Conservation (phyloP, 2,329 filamentous ascomycete species). For the Alternaria alternata region DNA sequence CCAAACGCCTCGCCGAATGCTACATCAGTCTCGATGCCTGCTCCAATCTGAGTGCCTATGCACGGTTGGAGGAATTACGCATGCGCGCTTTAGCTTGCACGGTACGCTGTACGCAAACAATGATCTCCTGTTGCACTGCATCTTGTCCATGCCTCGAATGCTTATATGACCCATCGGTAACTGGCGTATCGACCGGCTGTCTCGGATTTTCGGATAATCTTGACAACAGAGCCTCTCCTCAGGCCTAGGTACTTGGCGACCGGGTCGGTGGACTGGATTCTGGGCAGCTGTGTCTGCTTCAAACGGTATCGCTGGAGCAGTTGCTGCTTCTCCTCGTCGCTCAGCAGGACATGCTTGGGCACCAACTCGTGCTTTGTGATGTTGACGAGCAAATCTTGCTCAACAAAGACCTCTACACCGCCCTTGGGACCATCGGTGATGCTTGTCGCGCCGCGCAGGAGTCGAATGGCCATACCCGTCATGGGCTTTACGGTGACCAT, state of each 20-base stretch:
- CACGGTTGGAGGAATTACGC: constrained; percentile 1
- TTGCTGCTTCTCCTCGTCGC: constrained; percentile 85
- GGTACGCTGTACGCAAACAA: not conserved
- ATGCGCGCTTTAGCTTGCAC: not conserved
- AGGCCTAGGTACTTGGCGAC: constrained; percentile 92
- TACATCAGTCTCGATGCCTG: constrained; percentile 14
- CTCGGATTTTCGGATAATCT: constrained; percentile 96
- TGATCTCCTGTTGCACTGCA: not conserved
- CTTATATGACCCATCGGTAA: constrained; percentile 74
- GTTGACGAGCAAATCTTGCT: constrained; percentile 95
- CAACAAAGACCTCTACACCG: constrained; percentile 92
- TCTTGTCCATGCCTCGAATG: not conserved
- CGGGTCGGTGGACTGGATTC: constrained; percentile 90
- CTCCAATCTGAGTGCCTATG: constrained; percentile 1
- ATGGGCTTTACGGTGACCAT: constrained; percentile 85
- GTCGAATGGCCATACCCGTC: constrained; percentile 73
- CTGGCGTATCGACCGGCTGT: constrained; percentile 96
- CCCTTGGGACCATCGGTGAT: constrained; percentile 69
- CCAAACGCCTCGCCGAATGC: constrained; percentile 45
- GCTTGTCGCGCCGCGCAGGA: constrained; percentile 41
- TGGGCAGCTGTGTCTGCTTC: constrained; percentile 96
- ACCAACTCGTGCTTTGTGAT: constrained; percentile 98
- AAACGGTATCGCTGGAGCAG: constrained; percentile 89
- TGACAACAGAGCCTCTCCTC: constrained; percentile 91
- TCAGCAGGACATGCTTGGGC: constrained; percentile 89